A percentile compares a stretch with the other conserved stretches of the same genome.
These are phyloP conservation scores for Rhodamnia argentea DNA, from an alignment of 345 rosid genomes.

Conservation along the genomic window DNA sequence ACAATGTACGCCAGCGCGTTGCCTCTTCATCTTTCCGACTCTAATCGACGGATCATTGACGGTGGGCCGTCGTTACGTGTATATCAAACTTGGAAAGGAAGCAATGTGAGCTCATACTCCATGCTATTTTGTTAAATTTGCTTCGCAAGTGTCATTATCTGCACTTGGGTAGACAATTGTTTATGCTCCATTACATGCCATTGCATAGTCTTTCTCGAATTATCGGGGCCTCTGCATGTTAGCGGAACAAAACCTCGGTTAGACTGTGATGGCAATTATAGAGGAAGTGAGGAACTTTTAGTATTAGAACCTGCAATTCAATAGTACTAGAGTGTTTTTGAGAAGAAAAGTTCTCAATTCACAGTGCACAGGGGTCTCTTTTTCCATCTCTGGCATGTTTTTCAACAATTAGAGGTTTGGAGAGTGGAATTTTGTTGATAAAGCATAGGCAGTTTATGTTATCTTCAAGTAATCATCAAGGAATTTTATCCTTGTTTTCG, in stretches of 20 bases:
- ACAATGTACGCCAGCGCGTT: conserved; percentile 11
- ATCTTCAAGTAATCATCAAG: no score
- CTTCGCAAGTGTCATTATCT: not conserved
- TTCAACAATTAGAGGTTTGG: not conserved
- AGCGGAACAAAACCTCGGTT: not conserved
- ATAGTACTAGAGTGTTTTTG: not conserved
- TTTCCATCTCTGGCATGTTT: not conserved
- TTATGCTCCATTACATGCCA: not conserved
- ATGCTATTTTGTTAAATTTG: not conserved
- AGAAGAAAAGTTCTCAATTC: not conserved
- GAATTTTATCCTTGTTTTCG: no score
- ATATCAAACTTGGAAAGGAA: conserved; percentile 69
- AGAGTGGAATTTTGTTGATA: no score
- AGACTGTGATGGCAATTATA: not conserved
- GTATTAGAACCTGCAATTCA: not conserved
- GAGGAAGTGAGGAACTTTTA: not conserved
- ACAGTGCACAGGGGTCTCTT: not conserved
- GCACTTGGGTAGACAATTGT: not conserved
- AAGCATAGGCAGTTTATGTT: no score
- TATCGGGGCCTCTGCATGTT: not conserved
- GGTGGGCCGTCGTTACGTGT: conserved; percentile 18
- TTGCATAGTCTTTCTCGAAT: not conserved
- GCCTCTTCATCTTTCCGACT: conserved; percentile 31
- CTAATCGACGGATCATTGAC: conserved; percentile 22
- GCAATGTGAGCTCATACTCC: conserved; percentile 25